These are phyloP conservation scores for Nigrospora oryzae DNA, from an alignment of 2,329 filamentous ascomycete species.

Conservation along the genomic window DNA sequence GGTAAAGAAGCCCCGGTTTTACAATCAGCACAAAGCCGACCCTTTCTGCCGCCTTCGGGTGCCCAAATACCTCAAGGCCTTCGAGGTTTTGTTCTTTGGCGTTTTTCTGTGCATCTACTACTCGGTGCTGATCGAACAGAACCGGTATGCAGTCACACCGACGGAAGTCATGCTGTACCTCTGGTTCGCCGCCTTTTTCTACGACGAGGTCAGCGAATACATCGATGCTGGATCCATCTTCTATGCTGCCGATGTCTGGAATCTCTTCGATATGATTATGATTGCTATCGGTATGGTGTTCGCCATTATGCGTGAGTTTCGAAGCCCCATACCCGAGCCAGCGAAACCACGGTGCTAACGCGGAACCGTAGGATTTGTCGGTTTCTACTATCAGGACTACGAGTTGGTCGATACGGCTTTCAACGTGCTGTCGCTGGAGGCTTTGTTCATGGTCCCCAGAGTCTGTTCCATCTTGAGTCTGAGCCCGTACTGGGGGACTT, in stretches of 20 bases:
- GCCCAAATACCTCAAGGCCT: slow-evolving; percentile 63
- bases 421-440: slow-evolving; percentile 82
- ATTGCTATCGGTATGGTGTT: slow-evolving; percentile 66
- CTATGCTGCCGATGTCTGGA: slow-evolving; percentile 79
- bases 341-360: background rate
- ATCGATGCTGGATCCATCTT: slow-evolving; percentile 80
- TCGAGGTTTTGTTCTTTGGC: slow-evolving; percentile 64
- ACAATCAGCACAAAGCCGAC: slow-evolving; percentile 50
- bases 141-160: slow-evolving; percentile 55
- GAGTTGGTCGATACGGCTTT: slow-evolving; percentile 71
- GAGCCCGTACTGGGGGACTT: slow-evolving; percentile 81
- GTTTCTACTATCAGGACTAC: slow-evolving; percentile 50
- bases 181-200: slow-evolving; percentile 81
- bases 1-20: slow-evolving; percentile 57
- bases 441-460: slow-evolving; percentile 80
- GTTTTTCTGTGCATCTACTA: slow-evolving; percentile 74
- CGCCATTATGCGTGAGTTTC: slow-evolving; percentile 57
- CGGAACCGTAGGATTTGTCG: slow-evolving; percentile 48
- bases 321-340: background rate
- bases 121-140: slow-evolving; percentile 69
- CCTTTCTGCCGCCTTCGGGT: slow-evolving; percentile 63
- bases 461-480: slow-evolving; percentile 81
- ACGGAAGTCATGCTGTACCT: slow-evolving; percentile 70
- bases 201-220: slow-evolving; percentile 80
- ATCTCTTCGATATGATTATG: slow-evolving; percentile 64